Evolutionary conservation across 805 yeast genomes (phyloP).

Genomic region (Cyberlindnera sargentensis): DNA sequence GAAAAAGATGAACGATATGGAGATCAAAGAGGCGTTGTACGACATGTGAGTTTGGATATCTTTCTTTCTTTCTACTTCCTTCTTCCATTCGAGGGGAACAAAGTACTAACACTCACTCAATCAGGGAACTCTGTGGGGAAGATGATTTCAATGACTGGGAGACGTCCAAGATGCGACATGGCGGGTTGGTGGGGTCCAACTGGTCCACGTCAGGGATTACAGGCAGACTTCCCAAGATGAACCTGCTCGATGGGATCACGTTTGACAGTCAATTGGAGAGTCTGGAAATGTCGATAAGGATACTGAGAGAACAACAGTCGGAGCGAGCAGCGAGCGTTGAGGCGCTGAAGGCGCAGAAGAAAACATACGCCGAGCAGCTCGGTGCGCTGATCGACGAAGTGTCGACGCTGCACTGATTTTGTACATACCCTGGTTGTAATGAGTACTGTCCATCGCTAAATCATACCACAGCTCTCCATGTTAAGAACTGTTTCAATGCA

Average conservation of each 20-base stretch:
- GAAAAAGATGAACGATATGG: conserved; percentile 21
- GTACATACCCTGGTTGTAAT: no score
- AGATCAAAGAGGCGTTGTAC: conserved; percentile 29
- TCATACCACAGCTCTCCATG: no score
- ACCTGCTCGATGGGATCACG: conserved; percentile 2
- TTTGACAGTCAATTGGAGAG: conserved; percentile 2
- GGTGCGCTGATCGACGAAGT: background rate
- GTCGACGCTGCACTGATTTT: background rate
- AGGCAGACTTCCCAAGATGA: conserved; percentile 4
- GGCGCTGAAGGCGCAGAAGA: background rate
- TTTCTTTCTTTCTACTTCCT: background rate
- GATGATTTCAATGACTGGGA: conserved; percentile 20
- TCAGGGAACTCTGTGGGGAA: conserved; percentile 14
- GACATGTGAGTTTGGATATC: conserved; percentile 14
- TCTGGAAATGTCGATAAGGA: background rate
- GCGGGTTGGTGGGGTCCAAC: conserved; percentile 1
- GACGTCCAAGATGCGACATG: conserved; percentile 11
- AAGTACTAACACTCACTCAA: background rate
- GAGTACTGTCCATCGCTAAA: no score
- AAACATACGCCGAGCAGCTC: conserved; percentile 1
- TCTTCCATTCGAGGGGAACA: background rate
- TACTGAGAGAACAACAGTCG: background rate
- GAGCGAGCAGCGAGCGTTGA: background rate
- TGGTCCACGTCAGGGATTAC: background rate
- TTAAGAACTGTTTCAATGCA: no score